Evolutionary conservation across 768 basidiomycete species (phyloP), one percentile per base, ranked within the genome.

Genomic region (Xerocomellus dryophilus): DNA sequence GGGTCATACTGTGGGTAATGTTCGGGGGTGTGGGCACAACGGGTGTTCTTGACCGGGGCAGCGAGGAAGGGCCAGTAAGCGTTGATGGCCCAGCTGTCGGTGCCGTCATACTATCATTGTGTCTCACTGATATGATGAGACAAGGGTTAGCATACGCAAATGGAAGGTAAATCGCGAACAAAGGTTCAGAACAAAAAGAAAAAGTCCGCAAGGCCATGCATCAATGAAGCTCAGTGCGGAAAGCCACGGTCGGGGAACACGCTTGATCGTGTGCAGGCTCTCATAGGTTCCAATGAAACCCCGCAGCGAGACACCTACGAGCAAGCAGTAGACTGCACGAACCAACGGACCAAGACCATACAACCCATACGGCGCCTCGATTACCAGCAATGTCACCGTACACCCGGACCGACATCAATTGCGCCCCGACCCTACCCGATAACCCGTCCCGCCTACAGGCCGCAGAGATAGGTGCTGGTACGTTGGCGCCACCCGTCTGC

Each of bases 1-100:
- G 68, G 1, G 68, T 69, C 67, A 71, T 69, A 31, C 67, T 71
- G 35, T 68, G 61, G 3, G 29, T 3, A 2, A 67, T 51, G 10
- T 42, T 59, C 3, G 60, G 51, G 17, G 47, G 54, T 7, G 49
- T 34, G 14, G 63, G 36, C 0, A 55, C 48, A 9, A 31, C 47
- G 5, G 67, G 67, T 5, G 65, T 70, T 45, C 58, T 66, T 21
- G 61, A 53, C 25, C 40, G 60, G 36, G 56, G 52, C 0, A 51
- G 31, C 23, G 56, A 45, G 15, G 58, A 43, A 32, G 52, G 59
- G 2, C 45, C 54, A 17, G 52, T 39, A 4, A 61, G 52, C 0
- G 53, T 42, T 12, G 65, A 46, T 11, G 64, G 57, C 2, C 43
- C 64, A 9, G 60, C 36, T 20, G 65, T 59, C 17, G 44, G 47